Conservation (phyloP, 225 moss, liverwort and hornwort genomes). For the Sphagnum contortum region DNA sequence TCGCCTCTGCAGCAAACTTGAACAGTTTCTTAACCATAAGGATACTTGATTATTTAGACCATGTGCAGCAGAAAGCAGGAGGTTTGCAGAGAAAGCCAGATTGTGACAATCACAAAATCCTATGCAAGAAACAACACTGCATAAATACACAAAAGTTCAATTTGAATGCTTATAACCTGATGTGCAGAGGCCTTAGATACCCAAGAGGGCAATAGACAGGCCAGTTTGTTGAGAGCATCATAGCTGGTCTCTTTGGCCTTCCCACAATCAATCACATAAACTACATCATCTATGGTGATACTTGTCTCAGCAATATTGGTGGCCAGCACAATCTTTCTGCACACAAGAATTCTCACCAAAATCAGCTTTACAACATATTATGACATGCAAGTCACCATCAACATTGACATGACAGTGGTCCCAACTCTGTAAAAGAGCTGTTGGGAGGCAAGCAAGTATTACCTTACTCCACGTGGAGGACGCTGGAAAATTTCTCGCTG, state of each 20-base stretch:
- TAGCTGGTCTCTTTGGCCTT: constrained; percentile 99
- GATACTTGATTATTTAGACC: too few relatives aligned
- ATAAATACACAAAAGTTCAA: too few relatives aligned
- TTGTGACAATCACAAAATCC: too few relatives aligned
- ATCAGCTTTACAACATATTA: too few relatives aligned
- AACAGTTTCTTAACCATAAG: not conserved
- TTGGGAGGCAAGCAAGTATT: not conserved
- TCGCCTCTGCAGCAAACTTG: constrained; percentile 54
- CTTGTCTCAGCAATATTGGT: constrained; percentile 99
- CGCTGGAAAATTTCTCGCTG: constrained; percentile 96
- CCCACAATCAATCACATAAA: constrained; percentile 96
- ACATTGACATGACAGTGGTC: too few relatives aligned
- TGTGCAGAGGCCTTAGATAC: constrained; percentile 97
- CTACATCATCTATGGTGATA: constrained; percentile 98
- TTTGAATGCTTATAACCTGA: constrained; percentile 40
- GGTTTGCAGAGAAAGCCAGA: too few relatives aligned
- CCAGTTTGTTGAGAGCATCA: constrained; percentile 93
- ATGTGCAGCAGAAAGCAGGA: too few relatives aligned
- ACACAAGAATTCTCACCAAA: constrained; percentile 12
- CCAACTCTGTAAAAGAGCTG: too few relatives aligned
- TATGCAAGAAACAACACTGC: too few relatives aligned
- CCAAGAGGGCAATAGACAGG: constrained; percentile 91
- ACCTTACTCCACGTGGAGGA: constrained; percentile 88
- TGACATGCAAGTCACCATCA: too few relatives aligned
- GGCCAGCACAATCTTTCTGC: constrained; percentile 95